Evolutionary conservation across 2,329 filamentous ascomycete species (phyloP).

Genomic region (Curvularia lunata): DNA sequence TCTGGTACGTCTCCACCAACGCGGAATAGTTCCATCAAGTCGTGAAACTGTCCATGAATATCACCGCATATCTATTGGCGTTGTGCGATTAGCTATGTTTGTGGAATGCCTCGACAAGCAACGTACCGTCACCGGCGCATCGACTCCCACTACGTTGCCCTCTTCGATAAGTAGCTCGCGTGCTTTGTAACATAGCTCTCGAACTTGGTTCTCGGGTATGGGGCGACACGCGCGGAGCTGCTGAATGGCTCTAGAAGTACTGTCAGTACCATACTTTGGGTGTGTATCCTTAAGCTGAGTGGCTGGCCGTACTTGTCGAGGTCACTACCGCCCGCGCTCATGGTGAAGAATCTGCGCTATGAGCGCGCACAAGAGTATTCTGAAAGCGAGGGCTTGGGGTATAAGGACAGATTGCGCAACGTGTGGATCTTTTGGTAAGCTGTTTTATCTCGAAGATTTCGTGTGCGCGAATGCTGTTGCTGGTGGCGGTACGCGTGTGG

Average conservation of each 20-base stretch:
- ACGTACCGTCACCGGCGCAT: conserved; percentile 87
- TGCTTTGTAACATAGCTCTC: conserved; percentile 96
- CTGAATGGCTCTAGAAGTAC: conserved; percentile 76
- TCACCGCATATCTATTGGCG: conserved; percentile 70
- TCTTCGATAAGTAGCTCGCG: conserved; percentile 96
- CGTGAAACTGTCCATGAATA: conserved; percentile 96
- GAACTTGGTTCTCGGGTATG: conserved; percentile 93
- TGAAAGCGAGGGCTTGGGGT: background rate
- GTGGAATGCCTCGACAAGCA: background rate
- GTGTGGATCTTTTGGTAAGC: background rate
- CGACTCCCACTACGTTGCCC: conserved; percentile 94
- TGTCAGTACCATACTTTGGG: conserved; percentile 18
- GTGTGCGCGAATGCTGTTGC: conserved; percentile 14
- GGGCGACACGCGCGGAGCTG: conserved; percentile 94
- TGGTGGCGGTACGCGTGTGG: conserved; percentile 15
- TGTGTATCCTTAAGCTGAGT: conserved; percentile 16
- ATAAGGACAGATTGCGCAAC: conserved; percentile 4
- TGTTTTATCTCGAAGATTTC: conserved; percentile 5
- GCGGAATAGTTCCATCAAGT: conserved; percentile 94
- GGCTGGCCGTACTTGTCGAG: conserved; percentile 75
- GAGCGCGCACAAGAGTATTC: conserved; percentile 20
- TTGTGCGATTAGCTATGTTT: conserved; percentile 9
- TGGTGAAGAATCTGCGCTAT: conserved; percentile 27
- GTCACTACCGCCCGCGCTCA: conserved; percentile 75
- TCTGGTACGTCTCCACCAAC: conserved; percentile 93